Conservation (phyloP, 768 basidiomycete genomes). For the Austroboletus festivus region DNA sequence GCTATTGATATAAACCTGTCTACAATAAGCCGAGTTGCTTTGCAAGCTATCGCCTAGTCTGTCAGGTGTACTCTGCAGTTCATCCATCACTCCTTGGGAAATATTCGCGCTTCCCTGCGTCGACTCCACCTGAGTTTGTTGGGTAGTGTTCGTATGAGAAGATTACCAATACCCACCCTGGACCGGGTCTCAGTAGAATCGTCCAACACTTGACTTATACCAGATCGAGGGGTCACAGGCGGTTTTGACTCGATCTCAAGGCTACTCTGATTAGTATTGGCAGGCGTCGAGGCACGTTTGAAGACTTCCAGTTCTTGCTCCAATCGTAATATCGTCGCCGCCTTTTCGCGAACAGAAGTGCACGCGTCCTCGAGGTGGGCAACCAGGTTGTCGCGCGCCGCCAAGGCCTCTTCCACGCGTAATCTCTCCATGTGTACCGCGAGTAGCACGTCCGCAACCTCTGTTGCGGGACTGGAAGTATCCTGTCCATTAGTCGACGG, state of each 20-base stretch:
- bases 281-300: slow-evolving; percentile 21
- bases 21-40: slow-evolving; percentile 27
- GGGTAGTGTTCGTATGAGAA: no score
- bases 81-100: not conserved
- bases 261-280: slow-evolving; percentile 11
- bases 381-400: slow-evolving; percentile 61
- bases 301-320: slow-evolving; percentile 39
- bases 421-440: slow-evolving; percentile 52
- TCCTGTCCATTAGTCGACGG: slow-evolving; percentile 10
- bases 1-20: slow-evolving; percentile 12
- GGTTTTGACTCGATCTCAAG: not conserved
- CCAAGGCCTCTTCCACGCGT: slow-evolving; percentile 53
- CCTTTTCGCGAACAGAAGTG: slow-evolving; percentile 58
- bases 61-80: slow-evolving; percentile 19
- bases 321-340: slow-evolving; percentile 45
- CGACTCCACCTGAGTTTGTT: no score
- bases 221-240: slow-evolving; percentile 1
- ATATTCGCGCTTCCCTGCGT: not conserved
- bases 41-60: slow-evolving; percentile 19
- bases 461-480: not conserved
- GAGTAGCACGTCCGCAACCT: slow-evolving; percentile 47
- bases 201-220: not conserved
- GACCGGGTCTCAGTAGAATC: not conserved
- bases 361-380: slow-evolving; percentile 59
- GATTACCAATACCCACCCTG: slow-evolving; percentile 7